phyloP scores from a whole-genome alignment of 2,329 filamentous ascomycete species.

The Monosporascus sp. region DNA sequence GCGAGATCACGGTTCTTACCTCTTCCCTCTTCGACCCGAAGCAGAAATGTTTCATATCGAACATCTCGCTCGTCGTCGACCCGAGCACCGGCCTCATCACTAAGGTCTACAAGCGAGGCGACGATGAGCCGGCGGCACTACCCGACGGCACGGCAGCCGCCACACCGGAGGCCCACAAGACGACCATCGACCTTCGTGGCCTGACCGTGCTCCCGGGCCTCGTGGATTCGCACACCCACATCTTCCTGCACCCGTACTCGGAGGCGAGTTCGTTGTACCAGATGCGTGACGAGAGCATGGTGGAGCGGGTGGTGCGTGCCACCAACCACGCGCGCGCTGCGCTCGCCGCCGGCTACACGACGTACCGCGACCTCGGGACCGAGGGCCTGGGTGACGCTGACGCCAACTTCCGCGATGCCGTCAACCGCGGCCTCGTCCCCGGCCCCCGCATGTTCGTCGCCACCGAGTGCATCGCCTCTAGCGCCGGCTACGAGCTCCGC shows the following conservation, averaged over 20 bases:
- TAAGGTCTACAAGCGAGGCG: conserved; percentile 11
- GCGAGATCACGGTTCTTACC: conserved; percentile 17
- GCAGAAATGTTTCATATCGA: conserved; percentile 14
- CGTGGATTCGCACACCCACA: conserved; percentile 51
- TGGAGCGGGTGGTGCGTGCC: conserved; percentile 50
- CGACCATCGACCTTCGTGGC: conserved; percentile 46
- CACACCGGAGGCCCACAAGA: neutral
- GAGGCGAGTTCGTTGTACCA: conserved; percentile 33
- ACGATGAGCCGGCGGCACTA: conserved; percentile 3
- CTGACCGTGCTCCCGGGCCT: conserved; percentile 46
- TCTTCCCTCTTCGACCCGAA: conserved; percentile 22
- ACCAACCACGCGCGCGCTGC: conserved; percentile 48
- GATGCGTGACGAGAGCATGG: conserved; percentile 52
- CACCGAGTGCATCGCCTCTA: conserved; percentile 44
- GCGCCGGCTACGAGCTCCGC: conserved; percentile 43
- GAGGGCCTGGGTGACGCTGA: conserved; percentile 47
- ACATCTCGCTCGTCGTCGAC: conserved; percentile 17
- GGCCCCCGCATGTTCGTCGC: conserved; percentile 53
- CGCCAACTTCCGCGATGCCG: conserved; percentile 44
- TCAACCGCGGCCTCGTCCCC: conserved; percentile 48
- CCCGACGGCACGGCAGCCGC: neutral
- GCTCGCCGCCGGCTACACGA: conserved; percentile 53
- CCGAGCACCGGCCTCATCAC: conserved; percentile 18
- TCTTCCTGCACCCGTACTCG: conserved; percentile 48
- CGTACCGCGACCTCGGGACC: conserved; percentile 51